Evolutionary conservation across 2,329 filamentous ascomycete genomes (phyloP).

Genomic region (Colletotrichum caudatum): DNA sequence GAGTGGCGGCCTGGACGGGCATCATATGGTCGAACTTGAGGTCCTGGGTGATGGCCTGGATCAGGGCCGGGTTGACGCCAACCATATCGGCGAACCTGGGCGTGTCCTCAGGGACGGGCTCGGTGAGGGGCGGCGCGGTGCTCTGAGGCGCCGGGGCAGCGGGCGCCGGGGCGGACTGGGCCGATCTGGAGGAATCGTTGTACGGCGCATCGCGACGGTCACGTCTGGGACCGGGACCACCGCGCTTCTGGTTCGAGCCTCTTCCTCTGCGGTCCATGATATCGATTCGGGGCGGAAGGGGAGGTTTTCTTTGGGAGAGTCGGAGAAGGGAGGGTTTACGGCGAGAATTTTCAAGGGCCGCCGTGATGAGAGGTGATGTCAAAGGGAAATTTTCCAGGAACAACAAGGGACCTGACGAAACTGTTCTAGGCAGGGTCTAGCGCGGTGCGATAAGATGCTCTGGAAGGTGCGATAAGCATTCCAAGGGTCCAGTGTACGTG

Average conservation of each 20-base stretch:
- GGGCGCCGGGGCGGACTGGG: conserved; percentile 9
- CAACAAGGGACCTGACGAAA: conserved; percentile 31
- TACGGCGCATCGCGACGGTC: conserved; percentile 21
- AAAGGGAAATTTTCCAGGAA: conserved; percentile 31
- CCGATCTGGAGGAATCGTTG: conserved; percentile 16
- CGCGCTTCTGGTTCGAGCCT: conserved; percentile 25
- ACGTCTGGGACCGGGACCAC: conserved; percentile 18
- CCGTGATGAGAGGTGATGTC: conserved; percentile 29
- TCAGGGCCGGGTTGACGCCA: conserved; percentile 58
- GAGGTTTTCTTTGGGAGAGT: not conserved
- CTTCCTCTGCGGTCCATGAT: conserved; percentile 38
- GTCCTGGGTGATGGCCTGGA: conserved; percentile 62
- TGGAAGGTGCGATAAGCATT: conserved; percentile 23
- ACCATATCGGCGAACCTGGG: conserved; percentile 61
- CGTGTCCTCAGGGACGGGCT: conserved; percentile 56
- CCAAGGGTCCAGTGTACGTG: conserved; percentile 5
- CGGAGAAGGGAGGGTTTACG: not conserved
- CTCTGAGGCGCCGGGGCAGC: conserved; percentile 12
- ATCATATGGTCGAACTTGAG: conserved; percentile 66
- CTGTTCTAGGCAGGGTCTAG: conserved; percentile 25
- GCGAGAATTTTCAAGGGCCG: conserved; percentile 6
- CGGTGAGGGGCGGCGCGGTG: conserved; percentile 52
- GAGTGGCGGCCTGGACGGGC: conserved; percentile 66
- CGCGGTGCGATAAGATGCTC: conserved; percentile 19
- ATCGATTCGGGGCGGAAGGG: not conserved